Base-by-base conservation (phyloP, 495 filamentous ascomycete genomes). In the Ramalina intermedia region DNA sequence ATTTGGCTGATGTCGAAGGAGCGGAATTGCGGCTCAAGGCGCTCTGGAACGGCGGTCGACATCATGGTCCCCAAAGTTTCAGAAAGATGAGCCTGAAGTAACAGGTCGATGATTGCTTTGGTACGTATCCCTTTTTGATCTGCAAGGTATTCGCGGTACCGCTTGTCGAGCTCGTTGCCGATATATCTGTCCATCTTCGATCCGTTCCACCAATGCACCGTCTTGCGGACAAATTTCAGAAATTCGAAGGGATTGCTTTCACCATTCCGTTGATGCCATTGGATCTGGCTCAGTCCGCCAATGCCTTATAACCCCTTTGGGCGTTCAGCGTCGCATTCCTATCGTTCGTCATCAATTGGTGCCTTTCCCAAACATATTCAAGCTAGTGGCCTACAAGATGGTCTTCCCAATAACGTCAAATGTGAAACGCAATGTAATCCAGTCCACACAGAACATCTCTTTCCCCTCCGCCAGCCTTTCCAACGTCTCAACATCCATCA, bases 351-450 rank as follows among this genome's bases (percentile, higher is more conserved):
- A 35, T 17, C 7, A 45, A 13, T 33, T 6, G 23, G n/a, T 26
- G 29, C 20, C 14, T 16, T 17, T 54, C 47, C 12, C 8, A 33
- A 24, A 12, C 5, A 11, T 7, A 11, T 6, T 12, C 29, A 33
- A 33, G 44, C 40, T 16, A 53, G 29, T 37, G 16, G 51, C 55
- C 12, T 56, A 57, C 26, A 61, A 53, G 11, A 60, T 59, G 12
- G 51, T 54, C 20, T 57, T 53, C 1, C 60, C 66, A 42, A 69
- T 69, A 18, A 69, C 51, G 50, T 69, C 64, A 16, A 69, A 50
- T 17, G 65, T 62, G 1, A 66, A 45, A 17, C 51, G 48, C 3
- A 58, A 63, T 6, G 58, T 50, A n/a, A 44, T 49, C 39, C 64
- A 61, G 38, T 69, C 63, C 27, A 68, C 36, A 8, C 44, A 29